Evolutionary conservation across 768 basidiomycete species (phyloP).

Genomic region (Suillus cothurnatus): DNA sequence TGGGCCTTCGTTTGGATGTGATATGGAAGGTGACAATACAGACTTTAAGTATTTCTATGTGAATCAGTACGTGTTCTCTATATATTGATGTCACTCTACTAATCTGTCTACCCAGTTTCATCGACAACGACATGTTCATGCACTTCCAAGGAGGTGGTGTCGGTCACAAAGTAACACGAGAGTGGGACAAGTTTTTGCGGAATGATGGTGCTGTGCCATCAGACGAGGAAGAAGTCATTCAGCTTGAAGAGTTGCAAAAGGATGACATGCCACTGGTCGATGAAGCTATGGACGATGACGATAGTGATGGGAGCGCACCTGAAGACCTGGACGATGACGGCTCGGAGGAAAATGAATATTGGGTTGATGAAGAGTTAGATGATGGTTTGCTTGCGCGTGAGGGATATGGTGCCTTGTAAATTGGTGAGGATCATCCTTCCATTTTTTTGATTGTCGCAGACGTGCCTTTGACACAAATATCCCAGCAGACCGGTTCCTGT

Average conservation of each 20-base stretch:
- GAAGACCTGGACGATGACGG: background rate
- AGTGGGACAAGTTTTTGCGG: constrained; percentile 6
- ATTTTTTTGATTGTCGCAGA: too few species aligned
- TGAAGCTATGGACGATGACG: background rate
- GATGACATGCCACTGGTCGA: background rate
- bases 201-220: constrained; percentile 25
- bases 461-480: too few species aligned
- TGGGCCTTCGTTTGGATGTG: constrained; percentile 8
- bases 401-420: background rate
- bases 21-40: constrained; percentile 16
- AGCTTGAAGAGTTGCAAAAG: background rate
- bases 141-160: constrained; percentile 32
- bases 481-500: too few species aligned
- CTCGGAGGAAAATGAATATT: background rate
- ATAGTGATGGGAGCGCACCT: background rate
- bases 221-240: constrained; percentile 4
- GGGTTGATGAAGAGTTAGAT: constrained; percentile 1
- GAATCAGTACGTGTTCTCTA: constrained; percentile 28
- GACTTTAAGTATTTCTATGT: constrained; percentile 37
- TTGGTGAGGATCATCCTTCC: background rate
- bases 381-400: background rate
- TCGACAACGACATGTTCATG: constrained; percentile 37
- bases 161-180: constrained; percentile 25
- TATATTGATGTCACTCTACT: background rate
- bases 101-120: constrained; percentile 30